Percentiles rank a stretch among this genome's conserved stretches.
Evolutionary conservation across 257 asterid genomes (phyloP).

Genomic region (Penstemon newberryi): DNA sequence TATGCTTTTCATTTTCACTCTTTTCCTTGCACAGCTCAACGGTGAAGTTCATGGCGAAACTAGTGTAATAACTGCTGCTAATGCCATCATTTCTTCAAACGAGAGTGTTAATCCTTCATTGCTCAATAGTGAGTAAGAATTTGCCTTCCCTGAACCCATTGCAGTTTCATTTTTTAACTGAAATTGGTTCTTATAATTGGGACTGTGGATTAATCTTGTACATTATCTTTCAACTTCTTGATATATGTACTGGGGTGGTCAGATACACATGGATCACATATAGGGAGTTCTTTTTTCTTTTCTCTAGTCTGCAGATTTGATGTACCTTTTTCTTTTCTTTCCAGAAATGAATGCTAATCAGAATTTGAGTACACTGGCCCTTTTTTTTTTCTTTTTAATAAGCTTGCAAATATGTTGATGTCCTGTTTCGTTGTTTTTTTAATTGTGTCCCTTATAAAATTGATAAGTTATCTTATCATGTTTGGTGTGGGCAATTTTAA

Average conservation of each 20-base stretch:
- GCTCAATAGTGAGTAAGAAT: constrained; percentile 28
- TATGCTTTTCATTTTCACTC: neutral
- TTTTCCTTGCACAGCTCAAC: constrained; percentile 41
- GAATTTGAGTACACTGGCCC: neutral
- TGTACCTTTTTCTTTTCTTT: neutral
- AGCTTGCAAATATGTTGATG: constrained; percentile 14
- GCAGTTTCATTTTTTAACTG: constrained; percentile 15
- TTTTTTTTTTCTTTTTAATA: neutral
- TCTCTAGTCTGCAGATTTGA: constrained; percentile 15
- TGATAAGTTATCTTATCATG: too few relatives aligned
- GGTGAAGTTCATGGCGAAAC: constrained; percentile 53
- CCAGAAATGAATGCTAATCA: constrained; percentile 4
- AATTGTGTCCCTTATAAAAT: neutral
- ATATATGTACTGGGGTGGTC: constrained; percentile 19
- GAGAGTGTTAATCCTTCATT: constrained; percentile 40
- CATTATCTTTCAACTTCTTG: constrained; percentile 26
- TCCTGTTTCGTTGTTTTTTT: neutral
- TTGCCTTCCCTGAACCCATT: neutral
- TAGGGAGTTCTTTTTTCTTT: constrained; percentile 12
- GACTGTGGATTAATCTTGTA: constrained; percentile 22
- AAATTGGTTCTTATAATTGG: constrained; percentile 22
- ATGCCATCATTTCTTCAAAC: constrained; percentile 41
- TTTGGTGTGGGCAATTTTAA: neutral
- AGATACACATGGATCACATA: constrained; percentile 32
- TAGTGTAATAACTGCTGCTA: constrained; percentile 41